These are phyloP conservation scores for Colletotrichum limetticola DNA, from an alignment of 2,329 filamentous ascomycete species.

Conservation along the genomic window DNA sequence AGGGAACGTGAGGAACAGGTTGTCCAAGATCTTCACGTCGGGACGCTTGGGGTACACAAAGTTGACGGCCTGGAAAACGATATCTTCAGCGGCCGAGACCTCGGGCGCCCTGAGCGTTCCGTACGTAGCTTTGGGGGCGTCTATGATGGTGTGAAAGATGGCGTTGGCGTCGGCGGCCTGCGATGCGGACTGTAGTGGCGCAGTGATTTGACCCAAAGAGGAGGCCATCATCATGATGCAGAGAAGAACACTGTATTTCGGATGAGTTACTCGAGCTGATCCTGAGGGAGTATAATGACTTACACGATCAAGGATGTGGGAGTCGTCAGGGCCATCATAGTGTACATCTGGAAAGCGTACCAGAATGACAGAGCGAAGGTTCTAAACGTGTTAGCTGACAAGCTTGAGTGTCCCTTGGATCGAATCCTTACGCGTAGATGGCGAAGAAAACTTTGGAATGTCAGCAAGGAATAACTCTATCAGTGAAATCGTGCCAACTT, in stretches of 20 bases:
- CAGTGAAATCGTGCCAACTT: slow-evolving; percentile 2
- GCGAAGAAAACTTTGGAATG: slow-evolving; percentile 33
- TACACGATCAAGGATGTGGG: slow-evolving; percentile 39
- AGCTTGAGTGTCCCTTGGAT: not conserved
- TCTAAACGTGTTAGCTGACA: slow-evolving; percentile 21
- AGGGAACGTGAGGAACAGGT: slow-evolving; percentile 46
- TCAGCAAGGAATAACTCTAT: not conserved
- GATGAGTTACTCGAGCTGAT: not conserved
- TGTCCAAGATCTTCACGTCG: slow-evolving; percentile 45
- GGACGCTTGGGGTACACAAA: slow-evolving; percentile 50
- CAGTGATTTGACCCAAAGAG: slow-evolving; percentile 45
- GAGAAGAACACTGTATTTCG: slow-evolving; percentile 35
- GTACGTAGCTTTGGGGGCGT: slow-evolving; percentile 52
- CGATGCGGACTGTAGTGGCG: slow-evolving; percentile 47
- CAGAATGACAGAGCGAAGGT: slow-evolving; percentile 38
- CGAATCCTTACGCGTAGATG: slow-evolving; percentile 34
- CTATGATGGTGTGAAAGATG: slow-evolving; percentile 54
- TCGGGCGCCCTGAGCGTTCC: slow-evolving; percentile 58
- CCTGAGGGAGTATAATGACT: not conserved
- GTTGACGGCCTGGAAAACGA: slow-evolving; percentile 49
- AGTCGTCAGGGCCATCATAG: slow-evolving; percentile 34
- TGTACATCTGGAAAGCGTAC: slow-evolving; percentile 37
- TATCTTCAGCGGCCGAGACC: slow-evolving; percentile 62
- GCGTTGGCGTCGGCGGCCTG: slow-evolving; percentile 49
- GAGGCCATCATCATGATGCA: slow-evolving; percentile 44